phyloP scores from a whole-genome alignment of 2,329 filamentous ascomycete species.

The Penicillium sp. region DNA sequence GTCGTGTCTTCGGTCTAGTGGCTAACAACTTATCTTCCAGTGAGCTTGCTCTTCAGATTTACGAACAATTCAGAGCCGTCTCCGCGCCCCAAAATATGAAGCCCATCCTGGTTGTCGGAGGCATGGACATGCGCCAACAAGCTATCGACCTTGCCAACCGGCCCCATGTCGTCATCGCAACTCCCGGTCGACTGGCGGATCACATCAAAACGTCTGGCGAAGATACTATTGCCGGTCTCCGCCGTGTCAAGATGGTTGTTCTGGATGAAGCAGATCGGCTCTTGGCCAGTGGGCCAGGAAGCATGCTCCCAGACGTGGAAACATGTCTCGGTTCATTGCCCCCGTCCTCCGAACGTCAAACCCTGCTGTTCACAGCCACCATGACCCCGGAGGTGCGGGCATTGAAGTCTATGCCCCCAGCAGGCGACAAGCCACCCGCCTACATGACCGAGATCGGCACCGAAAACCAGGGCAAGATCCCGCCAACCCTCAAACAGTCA shows the following conservation, averaged over 20 bases:
- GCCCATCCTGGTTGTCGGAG: conserved; percentile 85
- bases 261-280: conserved; percentile 95
- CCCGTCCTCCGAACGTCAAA: conserved; percentile 77
- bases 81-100: conserved; percentile 86
- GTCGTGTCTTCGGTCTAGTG: not conserved
- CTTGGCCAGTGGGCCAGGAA: conserved; percentile 71
- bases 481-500: conserved; percentile 76
- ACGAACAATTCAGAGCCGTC: conserved; percentile 92
- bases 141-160: conserved; percentile 78
- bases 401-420: conserved; percentile 73
- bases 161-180: conserved; percentile 92
- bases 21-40: conserved; percentile 41
- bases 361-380: conserved; percentile 92
- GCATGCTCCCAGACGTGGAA: conserved; percentile 93
- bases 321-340: conserved; percentile 83
- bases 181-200: conserved; percentile 87
- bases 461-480: conserved; percentile 70
- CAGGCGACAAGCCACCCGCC: conserved; percentile 70
- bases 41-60: conserved; percentile 93
- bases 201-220: conserved; percentile 89
- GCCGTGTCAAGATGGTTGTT: conserved; percentile 79
- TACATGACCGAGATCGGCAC: conserved; percentile 85
- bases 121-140: conserved; percentile 87
- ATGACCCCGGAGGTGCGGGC: conserved; percentile 89
- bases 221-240: conserved; percentile 82